Evolutionary conservation across 768 basidiomycete species (phyloP), one percentile per base, ranked within the genome.

Genomic region (Russula sp.): DNA sequence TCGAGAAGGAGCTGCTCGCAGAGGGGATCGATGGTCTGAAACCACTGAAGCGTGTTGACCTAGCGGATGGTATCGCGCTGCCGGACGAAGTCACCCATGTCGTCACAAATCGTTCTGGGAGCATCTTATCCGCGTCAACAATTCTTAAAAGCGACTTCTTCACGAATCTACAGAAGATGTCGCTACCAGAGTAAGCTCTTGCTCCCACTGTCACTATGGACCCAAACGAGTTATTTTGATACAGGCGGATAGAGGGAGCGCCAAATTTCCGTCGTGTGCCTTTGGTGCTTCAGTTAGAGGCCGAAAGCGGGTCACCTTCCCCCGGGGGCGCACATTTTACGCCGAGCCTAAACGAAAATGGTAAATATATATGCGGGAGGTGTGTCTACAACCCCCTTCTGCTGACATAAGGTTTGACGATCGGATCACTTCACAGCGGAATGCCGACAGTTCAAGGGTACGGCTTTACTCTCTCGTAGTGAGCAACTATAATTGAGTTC

Each of bases 111-210:
- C 85, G 97, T 46, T 82, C 84, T 10, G 97, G 97, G 10, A 84
- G 81, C 65, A 90, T 98, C 63, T 77, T 98, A 0, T 96, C 92
- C 14, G 90, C 93, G 1, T 91, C 87, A 5, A 93, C 94, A 1
- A 97, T 98, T 69, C 79, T 98, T 71, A 99, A 99, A 78, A 92
- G 90, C 71, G 93, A 95, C 72, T 93, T 94, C 80, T 95, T 95
- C 81, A 86, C 86, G 7, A 92, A 92, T 72, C 73, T 98, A 36
- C 97, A 98, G 76, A 98, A 98, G 78, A 93, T 97, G 87, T 91
- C 92, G 4, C 79, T 99, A 2, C 91, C 94, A 0, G 97, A 98
- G 90, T 95, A 65, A 66, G 88, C 77, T 3, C 28, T 69, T 24
- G 61, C 57, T 30, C 3, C 24, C 16, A 1, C 59, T 66, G 14